Evolutionary conservation across 371 early-diverging fungal species (phyloP), one percentile per base, ranked within the genome.

Genomic region (Capniomyces stellatus): DNA sequence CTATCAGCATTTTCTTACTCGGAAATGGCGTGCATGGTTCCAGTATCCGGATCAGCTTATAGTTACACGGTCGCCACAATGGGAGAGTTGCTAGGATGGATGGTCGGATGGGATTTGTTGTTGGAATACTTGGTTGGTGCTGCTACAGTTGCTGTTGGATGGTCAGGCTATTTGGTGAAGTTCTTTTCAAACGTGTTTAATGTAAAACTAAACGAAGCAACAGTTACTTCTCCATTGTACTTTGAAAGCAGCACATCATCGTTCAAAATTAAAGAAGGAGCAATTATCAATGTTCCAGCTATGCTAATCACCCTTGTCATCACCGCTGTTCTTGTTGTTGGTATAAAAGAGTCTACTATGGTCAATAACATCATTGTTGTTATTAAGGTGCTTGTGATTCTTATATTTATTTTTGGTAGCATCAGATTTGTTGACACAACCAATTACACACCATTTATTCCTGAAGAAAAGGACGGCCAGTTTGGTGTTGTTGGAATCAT

Each of bases 391-490:
- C 3, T 73, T 2, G 78, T 80, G 27, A 64, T 87, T 40, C 31
- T 84, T 8, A 62, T 87, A 51, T 85, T 88, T 63, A 77, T 87
- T 52, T 75, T 82, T 64, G 69, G 74, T 10, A 53, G 54, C 29
- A 15, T 24, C 54, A 71, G 72, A 18, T 81, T 66, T 57, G 70
- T 86, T 60, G 67, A 85, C 27, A 39, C 53, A 4, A 63, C 59
- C 18, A 85, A 87, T 66, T 85, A 74, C 42, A 44, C 58, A 25
- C 88, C 88, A 18, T 86, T 86, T 64, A 60, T 87, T 40, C 89
- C 88, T 19, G 47, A 51, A 46, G 19, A 46, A n/a, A 46, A 51
- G 46, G 49, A 46, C 52, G 47, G 47, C 19, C 19, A 51, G 47
- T 81, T 71, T 67, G 85, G 85, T 40, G 66, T 64, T 58, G 69